Base-by-base conservation (phyloP, 805 yeast species). In the Hanseniaspora vineae region DNA sequence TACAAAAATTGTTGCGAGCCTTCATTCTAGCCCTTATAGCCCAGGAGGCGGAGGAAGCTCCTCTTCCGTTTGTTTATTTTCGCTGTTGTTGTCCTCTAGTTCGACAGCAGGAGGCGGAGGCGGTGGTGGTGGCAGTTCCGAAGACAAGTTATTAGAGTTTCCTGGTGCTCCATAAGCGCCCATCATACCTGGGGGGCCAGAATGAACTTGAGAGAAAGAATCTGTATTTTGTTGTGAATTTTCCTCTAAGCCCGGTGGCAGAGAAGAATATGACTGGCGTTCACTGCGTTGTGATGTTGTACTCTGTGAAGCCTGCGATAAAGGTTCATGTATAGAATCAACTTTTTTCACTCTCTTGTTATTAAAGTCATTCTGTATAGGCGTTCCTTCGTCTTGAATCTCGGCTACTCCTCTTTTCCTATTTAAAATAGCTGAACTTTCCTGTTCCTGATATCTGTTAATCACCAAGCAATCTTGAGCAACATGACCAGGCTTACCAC, bases 401-500 rank as follows among this genome's bases (percentile, higher is more conserved):
- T 44, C 31, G 6, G 39, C 33, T 15, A 39, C 32, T 17, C 39
- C 43, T 29, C 14, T 20, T 20, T 17, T 20, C 10, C 31, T 42
- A 35, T 23, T 31, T 12, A 6, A 11, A 31, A 10, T 15, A 20
- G 23, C 15, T 17, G 20, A 32, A 37, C 31, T 29, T 11, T 39
- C 14, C 8, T 20, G 33, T 11, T 35, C 15, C 14, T 45, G 40
- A 4, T 39, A 55, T 37, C 65, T 62, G 35, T 66, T 66, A 49
- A 73, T 42, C 11, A 44, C 40, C 12, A 50, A 76, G 72, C 98
- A 92, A 65, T 92, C 97, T 49, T 87, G 71, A 1, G 95, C 89
- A 52, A 80, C 78, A 65, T 90, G 97, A 1, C 97, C 98, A 29
- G 74, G 68, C 46, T 75, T 75, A 1, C 94, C 95, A 72, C 97